Base-by-base conservation (phyloP, 148 eudicot genomes). In the Selenicereus undatus region DNA sequence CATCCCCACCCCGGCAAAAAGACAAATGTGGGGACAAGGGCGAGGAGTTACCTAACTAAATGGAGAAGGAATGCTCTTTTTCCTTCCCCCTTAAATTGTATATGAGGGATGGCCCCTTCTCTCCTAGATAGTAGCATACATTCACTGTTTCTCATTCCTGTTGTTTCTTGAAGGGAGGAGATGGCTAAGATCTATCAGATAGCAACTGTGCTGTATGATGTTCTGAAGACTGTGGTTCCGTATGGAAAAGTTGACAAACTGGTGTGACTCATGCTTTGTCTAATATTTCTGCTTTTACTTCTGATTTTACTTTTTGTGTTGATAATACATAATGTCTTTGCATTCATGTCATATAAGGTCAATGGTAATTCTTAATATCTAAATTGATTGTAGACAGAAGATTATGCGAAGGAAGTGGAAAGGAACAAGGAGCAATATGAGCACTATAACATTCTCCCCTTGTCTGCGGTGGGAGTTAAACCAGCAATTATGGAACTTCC, bases 401-500 rank as follows among this genome's bases (percentile, higher is more conserved):
- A 54, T 84, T 91, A 86, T 86, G 98, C 99, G 88, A 88, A 87
- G 86, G 98, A 94, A 79, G 95, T 96, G 74, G 97, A 91, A 85
- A 89, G 89, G 88, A 96, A 91, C 83, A 90, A 75, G 81, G 94
- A 88, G 71, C 94, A 91, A 75, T 81, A 87, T 82, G 92, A 83
- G 85, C 97, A 91, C 86, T 94, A 91, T 75, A 96, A 96, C 85
- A 94, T 96, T 89, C 95, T 96, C 75, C 99, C 99, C 24, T 79
- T 96, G 85, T 86, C 86, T 84, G 90, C 94, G 79, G 86, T 92
- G 81, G 92, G 91, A 48, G 89, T 91, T 72, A 92, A 92, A 83
- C 98, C 98, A 80, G 92, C 94, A 65, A 94, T 96, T 35, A 93
- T 96, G 99, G 92, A 96, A 85, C 92, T 94, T 83, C 94, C 99